Evolutionary conservation across 768 basidiomycete genomes (phyloP), one percentile per base, ranked within the genome.

Genomic region (Cystobasidium ongulense): DNA sequence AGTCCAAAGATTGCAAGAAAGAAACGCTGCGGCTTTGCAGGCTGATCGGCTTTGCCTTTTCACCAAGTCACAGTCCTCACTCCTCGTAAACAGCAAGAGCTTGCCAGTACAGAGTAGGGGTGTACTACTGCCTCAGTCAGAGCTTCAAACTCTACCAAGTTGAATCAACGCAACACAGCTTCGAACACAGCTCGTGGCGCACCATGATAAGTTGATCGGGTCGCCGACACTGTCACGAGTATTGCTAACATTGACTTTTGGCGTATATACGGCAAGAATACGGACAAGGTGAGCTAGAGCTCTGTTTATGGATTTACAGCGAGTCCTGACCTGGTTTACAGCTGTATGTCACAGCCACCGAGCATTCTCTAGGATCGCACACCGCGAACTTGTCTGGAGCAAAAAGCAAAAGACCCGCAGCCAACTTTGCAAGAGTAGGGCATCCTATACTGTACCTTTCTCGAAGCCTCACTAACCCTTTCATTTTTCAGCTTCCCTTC

Each of bases 261-360:
- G 23, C 38, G 68, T 57, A 46, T 21, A 53, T 59, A 71, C 68
- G 68, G 68, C 68, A 71, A 71, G 53, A 53, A 53, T 13, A 71
- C 52, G 17, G 68, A 71, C 54, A 71, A 71, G 54, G 68, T 71
- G 27, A 36, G 43, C 3, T 15, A 52, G 23, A 5, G 2, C 3
- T 17, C 3, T 10, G 7, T 31, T 18, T n/a, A 10, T 4, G 21
- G 18, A 17, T 17, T n/a, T n/a, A 21, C 2, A 27, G 35, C 27
- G 13, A 27, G 23, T 29, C 3, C 25, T 11, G 18, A 17, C 39
- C 15, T 35, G 17, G 25, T 11, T 27, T n/a, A 4, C 54, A 71
- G 68, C 68, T 71, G 46, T 75, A 73, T 35, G 75, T 75, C 3
- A 75, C 75, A 23, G 62, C 75, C 41, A 59, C 72, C 2, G 75